Evolutionary conservation across 2,329 filamentous ascomycete genomes (phyloP), one percentile per base, ranked within the genome.

Genomic region (Ophiocordyceps unilateralis): DNA sequence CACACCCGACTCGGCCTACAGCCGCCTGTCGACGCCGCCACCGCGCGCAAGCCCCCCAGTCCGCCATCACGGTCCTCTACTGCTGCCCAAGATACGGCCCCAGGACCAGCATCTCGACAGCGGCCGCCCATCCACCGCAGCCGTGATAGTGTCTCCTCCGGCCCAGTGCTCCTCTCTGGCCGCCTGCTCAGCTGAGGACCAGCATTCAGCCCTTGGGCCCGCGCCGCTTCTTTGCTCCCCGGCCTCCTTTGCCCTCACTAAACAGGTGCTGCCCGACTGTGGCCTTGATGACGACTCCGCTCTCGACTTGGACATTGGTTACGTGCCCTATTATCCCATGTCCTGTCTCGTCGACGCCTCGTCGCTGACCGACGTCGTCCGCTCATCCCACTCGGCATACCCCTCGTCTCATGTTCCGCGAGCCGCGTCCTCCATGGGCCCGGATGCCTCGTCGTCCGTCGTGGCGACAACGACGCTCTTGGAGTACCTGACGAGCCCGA

Each of bases 41-140:
- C 8, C 70, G 36, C 66, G 70, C 43, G 72, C 71, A 43, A 69
- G 73, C 49, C 82, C 83, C 28, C 83, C 84, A 46, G 74, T 88
- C 51, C 74, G 79, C 47, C 81, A 85, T 47, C 81, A 87, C 63
- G 84, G 85, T 42, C 84, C 85, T 42, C 68, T 85, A 41, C 68
- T 93, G 46, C 70, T 93, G 26, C 86, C 86, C 55, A 91, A 87
- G 70, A 88, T 93, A 64, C 76, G 86, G 47, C 76, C 76, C 36
- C 86, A 91, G 63, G 86, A 93, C 63, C 82, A 89, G 62, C 71
- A 80, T 47, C 74, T 86, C 47, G 76, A 79, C 50, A 22, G 2
- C 3, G n/a, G n/a, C 12, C 20, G 17, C 19, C 62, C 52, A 22
- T 17, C 65, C 64, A 43, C 60, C 70, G 42, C 59, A 65, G 12